phyloP scores from a whole-genome alignment of 2,329 filamentous ascomycete genomes.

The Penicillium sp. region DNA sequence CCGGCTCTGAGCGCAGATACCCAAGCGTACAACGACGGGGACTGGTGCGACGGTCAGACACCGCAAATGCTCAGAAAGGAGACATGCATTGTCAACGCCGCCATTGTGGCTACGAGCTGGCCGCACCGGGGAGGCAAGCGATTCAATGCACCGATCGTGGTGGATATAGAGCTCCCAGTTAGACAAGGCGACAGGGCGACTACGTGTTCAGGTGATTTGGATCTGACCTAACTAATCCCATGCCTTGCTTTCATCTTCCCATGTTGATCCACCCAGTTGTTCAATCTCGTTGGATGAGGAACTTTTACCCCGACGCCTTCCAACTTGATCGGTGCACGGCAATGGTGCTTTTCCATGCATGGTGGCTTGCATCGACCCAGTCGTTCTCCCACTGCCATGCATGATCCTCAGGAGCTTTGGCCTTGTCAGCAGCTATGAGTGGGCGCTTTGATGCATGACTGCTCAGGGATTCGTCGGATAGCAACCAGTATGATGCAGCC shows the following conservation, averaged over 20 bases:
- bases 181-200: slow-evolving; percentile 42
- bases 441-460: slow-evolving; percentile 16
- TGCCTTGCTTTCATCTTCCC: neutral
- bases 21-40: neutral
- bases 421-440: slow-evolving; percentile 4
- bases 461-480: slow-evolving; percentile 9
- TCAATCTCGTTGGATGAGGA: neutral
- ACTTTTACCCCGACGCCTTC: neutral
- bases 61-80: slow-evolving; percentile 53
- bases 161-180: slow-evolving; percentile 72
- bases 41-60: neutral
- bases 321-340: slow-evolving; percentile 4
- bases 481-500: slow-evolving; percentile 10
- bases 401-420: slow-evolving; percentile 18
- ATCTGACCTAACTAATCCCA: slow-evolving; percentile 9
- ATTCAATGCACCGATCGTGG: slow-evolving; percentile 79
- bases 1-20: slow-evolving; percentile 10
- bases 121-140: slow-evolving; percentile 62
- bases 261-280: neutral
- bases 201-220: slow-evolving; percentile 5
- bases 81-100: slow-evolving; percentile 79
- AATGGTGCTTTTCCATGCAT: slow-evolving; percentile 13
- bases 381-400: slow-evolving; percentile 10
- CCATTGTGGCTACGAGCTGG: slow-evolving; percentile 68
- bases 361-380: slow-evolving; percentile 17